These are phyloP conservation scores for Phytophthora agathidicida DNA, from an alignment of 352 stramenopile genomes.

Conservation along the genomic window DNA sequence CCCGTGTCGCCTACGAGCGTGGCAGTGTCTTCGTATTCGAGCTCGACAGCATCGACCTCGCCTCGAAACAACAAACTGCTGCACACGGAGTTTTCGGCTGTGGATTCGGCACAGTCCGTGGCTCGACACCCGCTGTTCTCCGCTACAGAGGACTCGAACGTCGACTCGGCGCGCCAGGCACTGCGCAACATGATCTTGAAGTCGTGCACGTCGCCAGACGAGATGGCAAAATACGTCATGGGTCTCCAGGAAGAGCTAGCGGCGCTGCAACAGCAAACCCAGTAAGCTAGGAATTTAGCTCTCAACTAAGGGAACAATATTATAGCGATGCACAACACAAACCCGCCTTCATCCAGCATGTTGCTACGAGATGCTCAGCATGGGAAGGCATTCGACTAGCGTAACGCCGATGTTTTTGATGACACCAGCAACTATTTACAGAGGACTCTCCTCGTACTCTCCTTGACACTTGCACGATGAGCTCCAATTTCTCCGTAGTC, in stretches of 20 bases:
- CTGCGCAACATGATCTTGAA: slow-evolving; percentile 62
- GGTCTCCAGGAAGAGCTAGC: slow-evolving; percentile 61
- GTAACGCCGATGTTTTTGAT: background rate
- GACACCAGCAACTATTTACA: slow-evolving; percentile 24
- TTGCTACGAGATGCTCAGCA: slow-evolving; percentile 3
- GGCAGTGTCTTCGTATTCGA: slow-evolving; percentile 46
- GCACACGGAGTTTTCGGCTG: slow-evolving; percentile 34
- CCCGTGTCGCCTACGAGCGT: slow-evolving; percentile 48
- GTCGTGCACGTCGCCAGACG: slow-evolving; percentile 51
- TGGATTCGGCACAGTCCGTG: slow-evolving; percentile 22
- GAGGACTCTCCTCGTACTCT: background rate
- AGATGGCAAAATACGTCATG: slow-evolving; percentile 62
- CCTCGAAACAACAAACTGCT: slow-evolving; percentile 53
- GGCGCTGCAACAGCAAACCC: slow-evolving; percentile 41
- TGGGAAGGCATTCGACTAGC: background rate
- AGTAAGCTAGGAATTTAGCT: slow-evolving; percentile 29
- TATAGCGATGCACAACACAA: slow-evolving; percentile 12
- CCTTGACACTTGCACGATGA: slow-evolving; percentile 10
- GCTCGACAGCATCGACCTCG: slow-evolving; percentile 47
- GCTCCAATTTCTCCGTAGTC: slow-evolving; percentile 17
- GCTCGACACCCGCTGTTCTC: slow-evolving; percentile 41
- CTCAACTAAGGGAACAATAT: slow-evolving; percentile 17
- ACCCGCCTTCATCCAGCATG: background rate
- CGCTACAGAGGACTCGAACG: slow-evolving; percentile 29
- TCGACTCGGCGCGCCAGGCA: slow-evolving; percentile 41